Conservation (phyloP, 2,329 filamentous ascomycete species). For the Paecilomyces sp. region DNA sequence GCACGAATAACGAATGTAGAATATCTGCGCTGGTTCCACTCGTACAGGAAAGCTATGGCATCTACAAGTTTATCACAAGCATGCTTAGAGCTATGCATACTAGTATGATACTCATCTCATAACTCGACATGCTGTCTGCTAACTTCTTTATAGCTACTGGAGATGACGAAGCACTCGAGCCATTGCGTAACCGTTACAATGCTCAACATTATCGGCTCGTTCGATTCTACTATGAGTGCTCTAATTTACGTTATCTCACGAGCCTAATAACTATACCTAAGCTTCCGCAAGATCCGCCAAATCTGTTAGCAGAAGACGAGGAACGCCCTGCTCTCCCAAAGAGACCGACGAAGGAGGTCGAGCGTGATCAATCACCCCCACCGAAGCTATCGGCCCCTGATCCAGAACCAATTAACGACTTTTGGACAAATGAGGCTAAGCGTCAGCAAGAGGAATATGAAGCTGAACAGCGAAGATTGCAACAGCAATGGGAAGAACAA, state of each 20-base stretch:
- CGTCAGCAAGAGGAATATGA: constrained; percentile 92
- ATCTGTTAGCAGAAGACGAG: constrained; percentile 77
- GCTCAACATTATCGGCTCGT: constrained; percentile 94
- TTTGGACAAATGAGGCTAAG: constrained; percentile 91
- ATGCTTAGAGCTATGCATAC: constrained; percentile 98
- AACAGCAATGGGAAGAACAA: constrained; percentile 78
- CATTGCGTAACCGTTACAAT: constrained; percentile 80
- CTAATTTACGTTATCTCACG: constrained; percentile 91
- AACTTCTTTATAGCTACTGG: constrained; percentile 58
- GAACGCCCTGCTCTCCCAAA: constrained; percentile 74
- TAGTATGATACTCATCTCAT: constrained; percentile 49
- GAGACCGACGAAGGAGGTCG: constrained; percentile 62
- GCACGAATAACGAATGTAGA: constrained; percentile 90
- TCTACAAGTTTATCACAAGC: constrained; percentile 99
- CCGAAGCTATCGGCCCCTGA: constrained; percentile 62
- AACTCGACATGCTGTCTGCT: constrained; percentile 12
- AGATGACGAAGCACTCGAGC: constrained; percentile 85
- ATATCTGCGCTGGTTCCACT: constrained; percentile 90
- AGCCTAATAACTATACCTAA: constrained; percentile 95
- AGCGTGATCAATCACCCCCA: constrained; percentile 61
- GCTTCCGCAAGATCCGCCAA: constrained; percentile 88
- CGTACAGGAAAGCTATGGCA: constrained; percentile 96
- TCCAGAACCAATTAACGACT: constrained; percentile 91
- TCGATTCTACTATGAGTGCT: constrained; percentile 99
- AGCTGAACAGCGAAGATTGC: constrained; percentile 81